A percentile compares a stretch with the other conserved stretches of the same genome.
Evolutionary conservation across 2,329 filamentous ascomycete species (phyloP).

Genomic region (Penicillium psychrosexuale): DNA sequence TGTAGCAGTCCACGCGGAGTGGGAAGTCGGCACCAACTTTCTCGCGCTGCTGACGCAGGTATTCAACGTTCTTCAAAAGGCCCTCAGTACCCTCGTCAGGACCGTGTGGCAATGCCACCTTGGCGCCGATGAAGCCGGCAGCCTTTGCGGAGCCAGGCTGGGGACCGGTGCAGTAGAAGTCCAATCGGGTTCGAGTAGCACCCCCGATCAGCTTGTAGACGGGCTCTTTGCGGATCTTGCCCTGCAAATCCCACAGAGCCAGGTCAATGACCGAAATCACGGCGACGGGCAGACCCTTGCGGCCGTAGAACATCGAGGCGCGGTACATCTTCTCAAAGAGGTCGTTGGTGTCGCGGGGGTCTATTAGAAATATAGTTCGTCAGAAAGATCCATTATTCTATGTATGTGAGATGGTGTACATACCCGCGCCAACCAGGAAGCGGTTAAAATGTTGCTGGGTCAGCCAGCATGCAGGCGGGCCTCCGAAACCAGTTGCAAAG

Average conservation of each 20-base stretch:
- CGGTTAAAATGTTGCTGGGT: constrained; percentile 90
- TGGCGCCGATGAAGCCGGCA: constrained; percentile 88
- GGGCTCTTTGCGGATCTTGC: constrained; percentile 86
- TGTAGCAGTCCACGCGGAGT: constrained; percentile 94
- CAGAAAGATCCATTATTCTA: not conserved
- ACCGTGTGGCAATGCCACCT: constrained; percentile 85
- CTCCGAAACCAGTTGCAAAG: constrained; percentile 91
- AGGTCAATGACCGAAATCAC: constrained; percentile 94
- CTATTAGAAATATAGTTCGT: constrained; percentile 39
- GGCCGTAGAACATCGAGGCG: constrained; percentile 92
- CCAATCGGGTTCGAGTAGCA: constrained; percentile 74
- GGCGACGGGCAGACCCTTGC: constrained; percentile 84
- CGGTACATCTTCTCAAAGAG: constrained; percentile 97
- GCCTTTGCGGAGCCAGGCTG: constrained; percentile 74
- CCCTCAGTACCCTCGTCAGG: constrained; percentile 81
- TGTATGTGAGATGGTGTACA: constrained; percentile 10
- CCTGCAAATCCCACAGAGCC: constrained; percentile 86
- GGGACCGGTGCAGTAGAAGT: constrained; percentile 95
- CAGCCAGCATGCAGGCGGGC: constrained; percentile 90
- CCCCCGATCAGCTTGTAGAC: constrained; percentile 94
- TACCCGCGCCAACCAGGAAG: constrained; percentile 77
- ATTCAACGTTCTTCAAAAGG: constrained; percentile 84
- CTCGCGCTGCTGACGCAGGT: constrained; percentile 78
- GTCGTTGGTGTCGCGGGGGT: constrained; percentile 86
- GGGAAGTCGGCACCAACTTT: constrained; percentile 86